Evolutionary conservation across 2,329 filamentous ascomycete species (phyloP), one percentile per base, ranked within the genome.

Genomic region (Leptosphaerulina australis): DNA sequence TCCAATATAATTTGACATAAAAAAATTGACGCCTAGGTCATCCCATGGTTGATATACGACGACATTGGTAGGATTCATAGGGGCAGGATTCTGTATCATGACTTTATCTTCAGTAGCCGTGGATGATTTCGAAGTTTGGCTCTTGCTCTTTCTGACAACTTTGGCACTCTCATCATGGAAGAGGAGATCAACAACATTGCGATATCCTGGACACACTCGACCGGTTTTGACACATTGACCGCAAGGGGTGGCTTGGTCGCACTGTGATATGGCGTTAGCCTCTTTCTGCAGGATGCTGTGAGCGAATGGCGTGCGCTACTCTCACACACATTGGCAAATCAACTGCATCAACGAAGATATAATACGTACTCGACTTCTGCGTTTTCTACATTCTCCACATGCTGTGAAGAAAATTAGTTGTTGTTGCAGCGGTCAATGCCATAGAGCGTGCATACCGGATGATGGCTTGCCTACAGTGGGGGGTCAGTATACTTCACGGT

Each of bases 341-440:
- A 8, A 5, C 17, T 37, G 7, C 35, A 17, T 5, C 17, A n/a
- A 18, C n/a, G 6, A 10, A 8, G 18, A 10, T 11, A 9, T 22
- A n/a, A n/a, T 15, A 56, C 63, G 31, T 57, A 68, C 63, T 53
- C 58, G 59, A 25, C 44, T 68, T 35, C 66, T 62, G n/a, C 62
- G 58, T 52, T 65, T 64, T 34, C 67, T 58, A 46, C 66, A 69
- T 57, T 67, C 63, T 35, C 55, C 62, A 47, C 65, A 68, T 26
- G 59, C 53, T 37, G n/a, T 40, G 2, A 22, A 22, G 6, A 20
- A 30, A 17, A 29, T 48, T 29, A 48, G 39, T 39, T 9, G 22
- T 36, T 17, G 14, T 35, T 14, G 22, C 33, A 36, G 17, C 29
- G 12, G 12, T 7, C 3, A 30, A 17, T 28, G 39, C 14, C 15